Conservation (phyloP, 768 basidiomycete genomes). For the Rhodosporidiobolus sp. region DNA sequence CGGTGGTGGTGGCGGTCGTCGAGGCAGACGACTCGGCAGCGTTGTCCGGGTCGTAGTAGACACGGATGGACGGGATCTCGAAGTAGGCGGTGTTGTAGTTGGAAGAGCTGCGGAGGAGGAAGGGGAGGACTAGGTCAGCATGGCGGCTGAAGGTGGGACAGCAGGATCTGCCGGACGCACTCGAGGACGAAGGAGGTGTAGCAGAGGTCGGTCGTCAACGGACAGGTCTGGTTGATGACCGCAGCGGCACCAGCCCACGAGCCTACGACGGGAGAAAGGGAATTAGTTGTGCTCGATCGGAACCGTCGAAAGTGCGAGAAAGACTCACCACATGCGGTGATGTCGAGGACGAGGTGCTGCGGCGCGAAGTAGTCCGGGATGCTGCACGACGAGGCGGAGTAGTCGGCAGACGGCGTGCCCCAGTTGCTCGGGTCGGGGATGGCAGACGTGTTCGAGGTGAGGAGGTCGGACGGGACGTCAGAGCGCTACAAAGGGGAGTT, state of each 20-base stretch:
- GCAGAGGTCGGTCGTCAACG: slow-evolving; percentile 53
- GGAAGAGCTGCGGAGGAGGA: slow-evolving; percentile 49
- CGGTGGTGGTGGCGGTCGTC: background rate
- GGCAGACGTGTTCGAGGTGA: slow-evolving; percentile 53
- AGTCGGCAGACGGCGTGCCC: slow-evolving; percentile 66
- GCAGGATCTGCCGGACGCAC: background rate
- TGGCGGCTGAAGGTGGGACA: background rate
- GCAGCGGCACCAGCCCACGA: slow-evolving; percentile 43
- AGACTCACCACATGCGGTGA: slow-evolving; percentile 45
- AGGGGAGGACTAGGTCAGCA: background rate
- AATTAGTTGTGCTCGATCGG: no score
- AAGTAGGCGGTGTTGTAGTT: slow-evolving; percentile 69
- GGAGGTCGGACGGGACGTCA: slow-evolving; percentile 31
- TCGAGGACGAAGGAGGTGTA: slow-evolving; percentile 62
- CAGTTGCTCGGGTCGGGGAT: slow-evolving; percentile 48
- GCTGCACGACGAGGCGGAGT: slow-evolving; percentile 48
- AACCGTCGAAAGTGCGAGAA: slow-evolving; percentile 45
- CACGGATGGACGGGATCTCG: slow-evolving; percentile 65
- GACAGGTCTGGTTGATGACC: slow-evolving; percentile 60
- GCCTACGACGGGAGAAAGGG: background rate
- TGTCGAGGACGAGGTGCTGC: slow-evolving; percentile 45
- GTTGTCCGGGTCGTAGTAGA: slow-evolving; percentile 47
- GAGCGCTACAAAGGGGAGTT: slow-evolving; percentile 35
- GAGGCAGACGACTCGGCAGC: slow-evolving; percentile 1
- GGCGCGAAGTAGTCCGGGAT: slow-evolving; percentile 48